Evolutionary conservation across 2,329 filamentous ascomycete species (phyloP).

Genomic region (Ustulina deusta): DNA sequence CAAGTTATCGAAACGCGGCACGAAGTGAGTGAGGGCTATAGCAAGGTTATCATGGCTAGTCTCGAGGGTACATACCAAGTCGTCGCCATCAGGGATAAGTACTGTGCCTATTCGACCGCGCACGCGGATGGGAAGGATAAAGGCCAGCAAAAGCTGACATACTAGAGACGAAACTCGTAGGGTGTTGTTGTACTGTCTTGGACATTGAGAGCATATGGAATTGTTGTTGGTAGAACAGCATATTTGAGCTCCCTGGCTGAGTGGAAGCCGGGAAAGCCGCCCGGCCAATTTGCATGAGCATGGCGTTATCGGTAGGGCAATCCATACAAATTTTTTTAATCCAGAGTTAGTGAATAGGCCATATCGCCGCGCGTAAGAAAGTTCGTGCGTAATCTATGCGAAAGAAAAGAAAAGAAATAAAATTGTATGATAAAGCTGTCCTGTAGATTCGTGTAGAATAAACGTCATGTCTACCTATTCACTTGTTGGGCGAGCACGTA

Average conservation of each 20-base stretch:
- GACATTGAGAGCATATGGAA: constrained; percentile 31
- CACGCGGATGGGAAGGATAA: constrained; percentile 64
- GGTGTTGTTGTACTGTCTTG: constrained; percentile 23
- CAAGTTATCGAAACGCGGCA: constrained; percentile 90
- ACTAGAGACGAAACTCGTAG: constrained; percentile 37
- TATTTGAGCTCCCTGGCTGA: constrained; percentile 31
- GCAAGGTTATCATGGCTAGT: constrained; percentile 83
- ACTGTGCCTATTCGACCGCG: constrained; percentile 86
- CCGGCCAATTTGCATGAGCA: constrained; percentile 42
- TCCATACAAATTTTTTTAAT: constrained; percentile 31
- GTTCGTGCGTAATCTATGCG: constrained; percentile 1
- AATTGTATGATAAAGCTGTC: not conserved
- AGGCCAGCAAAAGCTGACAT: constrained; percentile 56
- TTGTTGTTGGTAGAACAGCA: constrained; percentile 21
- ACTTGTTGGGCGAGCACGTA: not conserved
- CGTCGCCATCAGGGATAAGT: constrained; percentile 92
- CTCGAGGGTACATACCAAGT: constrained; percentile 99
- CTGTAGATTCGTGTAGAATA: too few species aligned
- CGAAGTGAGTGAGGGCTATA: constrained; percentile 84
- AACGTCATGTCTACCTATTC: not conserved
- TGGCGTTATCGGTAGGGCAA: constrained; percentile 41
- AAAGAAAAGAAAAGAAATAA: constrained; percentile 10
- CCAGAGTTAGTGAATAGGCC: constrained; percentile 25
- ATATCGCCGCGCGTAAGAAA: constrained; percentile 12
- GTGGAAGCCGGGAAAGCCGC: constrained; percentile 22